Evolutionary conservation across 257 asterid species (phyloP).

Genomic region (Lycium barbarum): DNA sequence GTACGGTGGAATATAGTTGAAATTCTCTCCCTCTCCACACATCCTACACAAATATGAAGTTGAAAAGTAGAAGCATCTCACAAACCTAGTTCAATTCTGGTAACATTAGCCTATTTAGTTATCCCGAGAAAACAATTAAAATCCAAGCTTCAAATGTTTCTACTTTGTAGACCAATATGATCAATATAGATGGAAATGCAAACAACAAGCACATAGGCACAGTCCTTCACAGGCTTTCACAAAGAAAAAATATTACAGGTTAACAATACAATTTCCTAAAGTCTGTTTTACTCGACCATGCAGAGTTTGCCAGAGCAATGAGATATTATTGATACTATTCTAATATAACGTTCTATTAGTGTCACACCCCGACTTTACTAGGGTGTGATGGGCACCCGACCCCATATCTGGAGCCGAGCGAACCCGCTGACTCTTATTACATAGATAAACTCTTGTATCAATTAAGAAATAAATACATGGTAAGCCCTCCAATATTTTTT

Average conservation of each 20-base stretch:
- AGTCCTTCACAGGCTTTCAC: not conserved
- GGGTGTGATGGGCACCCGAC: no score
- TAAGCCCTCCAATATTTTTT: no score
- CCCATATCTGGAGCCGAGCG: no score
- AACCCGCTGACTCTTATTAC: no score
- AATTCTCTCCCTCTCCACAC: not conserved
- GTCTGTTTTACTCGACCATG: not conserved
- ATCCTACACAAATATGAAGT: conserved; percentile 9
- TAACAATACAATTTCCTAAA: not conserved
- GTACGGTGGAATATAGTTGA: no score
- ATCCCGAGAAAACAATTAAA: not conserved
- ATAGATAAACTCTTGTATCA: no score
- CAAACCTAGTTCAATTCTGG: not conserved
- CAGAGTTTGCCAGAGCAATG: not conserved
- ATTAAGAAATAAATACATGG: no score
- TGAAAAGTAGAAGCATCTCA: conserved; percentile 1
- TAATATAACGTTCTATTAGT: no score
- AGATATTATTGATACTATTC: not conserved
- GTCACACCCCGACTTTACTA: no score
- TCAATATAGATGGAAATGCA: not conserved
- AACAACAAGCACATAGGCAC: not conserved
- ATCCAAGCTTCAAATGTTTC: not conserved
- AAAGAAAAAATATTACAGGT: no score
- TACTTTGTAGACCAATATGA: not conserved
- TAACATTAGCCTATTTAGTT: not conserved